These are phyloP conservation scores for Fennellomyces sp. DNA, from an alignment of 371 early-diverging fungal species.

Conservation along the genomic window DNA sequence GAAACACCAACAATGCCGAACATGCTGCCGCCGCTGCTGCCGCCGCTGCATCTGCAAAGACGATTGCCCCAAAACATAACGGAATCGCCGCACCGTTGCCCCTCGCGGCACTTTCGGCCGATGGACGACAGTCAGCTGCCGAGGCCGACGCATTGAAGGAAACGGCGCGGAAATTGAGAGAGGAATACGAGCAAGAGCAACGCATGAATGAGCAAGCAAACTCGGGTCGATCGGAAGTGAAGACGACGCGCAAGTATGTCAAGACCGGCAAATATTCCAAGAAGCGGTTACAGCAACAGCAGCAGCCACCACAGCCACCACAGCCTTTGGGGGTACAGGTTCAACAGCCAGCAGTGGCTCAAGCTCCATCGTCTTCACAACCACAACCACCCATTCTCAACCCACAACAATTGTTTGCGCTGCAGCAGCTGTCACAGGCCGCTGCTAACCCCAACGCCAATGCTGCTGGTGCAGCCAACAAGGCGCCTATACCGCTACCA, in stretches of 20 bases:
- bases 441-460: constrained; percentile 6
- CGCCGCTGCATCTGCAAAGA: constrained; percentile 17
- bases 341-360: constrained; percentile 22
- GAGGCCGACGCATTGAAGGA: constrained; percentile 43
- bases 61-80: constrained; percentile 36
- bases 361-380: constrained; percentile 24
- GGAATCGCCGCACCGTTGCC: constrained; percentile 29
- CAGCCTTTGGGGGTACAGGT: neutral
- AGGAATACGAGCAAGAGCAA: constrained; percentile 36
- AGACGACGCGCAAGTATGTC: constrained; percentile 62
- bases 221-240: constrained; percentile 16
- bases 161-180: constrained; percentile 39
- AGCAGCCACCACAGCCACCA: constrained; percentile 8
- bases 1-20: constrained; percentile 8
- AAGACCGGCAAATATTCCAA: constrained; percentile 72
- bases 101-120: constrained; percentile 12
- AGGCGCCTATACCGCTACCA: constrained; percentile 12
- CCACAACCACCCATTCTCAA: constrained; percentile 27
- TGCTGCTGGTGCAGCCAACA: neutral
- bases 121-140: constrained; percentile 26
- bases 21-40: constrained; percentile 19
- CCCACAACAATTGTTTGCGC: constrained; percentile 33
- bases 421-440: constrained; percentile 32
- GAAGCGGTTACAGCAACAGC: constrained; percentile 36
- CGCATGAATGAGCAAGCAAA: constrained; percentile 2